These are phyloP conservation scores for Phoma herbarum DNA, from an alignment of 2,329 filamentous ascomycete genomes.

Conservation along the genomic window DNA sequence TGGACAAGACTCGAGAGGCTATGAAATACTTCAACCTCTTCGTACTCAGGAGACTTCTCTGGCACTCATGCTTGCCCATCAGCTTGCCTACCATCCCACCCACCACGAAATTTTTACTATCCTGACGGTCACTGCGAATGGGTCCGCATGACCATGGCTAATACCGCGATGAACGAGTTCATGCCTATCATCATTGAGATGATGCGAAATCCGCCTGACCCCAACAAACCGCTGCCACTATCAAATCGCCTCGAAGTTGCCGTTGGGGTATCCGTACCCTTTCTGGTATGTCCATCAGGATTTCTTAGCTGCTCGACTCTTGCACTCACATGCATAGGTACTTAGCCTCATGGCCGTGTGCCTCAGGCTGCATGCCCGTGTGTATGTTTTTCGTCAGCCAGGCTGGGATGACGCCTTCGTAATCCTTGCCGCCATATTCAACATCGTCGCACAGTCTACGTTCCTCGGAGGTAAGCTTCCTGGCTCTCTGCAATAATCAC, in stretches of 20 bases:
- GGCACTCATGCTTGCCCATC: not conserved
- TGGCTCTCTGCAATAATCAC: not conserved
- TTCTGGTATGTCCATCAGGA: not conserved
- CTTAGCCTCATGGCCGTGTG: conserved; percentile 8
- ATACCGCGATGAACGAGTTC: conserved; percentile 1
- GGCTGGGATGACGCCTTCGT: conserved; percentile 15
- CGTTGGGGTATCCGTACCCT: conserved; percentile 5
- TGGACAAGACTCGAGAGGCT: not conserved
- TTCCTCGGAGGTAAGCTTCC: conserved; percentile 2
- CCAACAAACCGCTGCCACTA: not conserved
- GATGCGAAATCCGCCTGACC: conserved; percentile 8
- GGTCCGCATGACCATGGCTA: not conserved
- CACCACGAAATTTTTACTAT: not conserved
- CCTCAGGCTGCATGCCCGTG: not conserved
- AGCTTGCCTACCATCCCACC: not conserved
- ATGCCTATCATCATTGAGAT: conserved; percentile 5
- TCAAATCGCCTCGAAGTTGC: conserved; percentile 1
- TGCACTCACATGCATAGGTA: not conserved
- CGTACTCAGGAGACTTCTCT: not conserved
- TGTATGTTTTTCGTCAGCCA: not conserved
- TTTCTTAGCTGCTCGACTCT: not conserved
- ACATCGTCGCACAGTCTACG: conserved; percentile 1
- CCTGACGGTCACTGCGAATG: not conserved
- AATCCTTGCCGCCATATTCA: conserved; percentile 7
- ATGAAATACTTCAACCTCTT: not conserved